These are phyloP conservation scores for Phoma herbarum DNA, from an alignment of 2,329 filamentous ascomycete genomes.

Conservation along the genomic window DNA sequence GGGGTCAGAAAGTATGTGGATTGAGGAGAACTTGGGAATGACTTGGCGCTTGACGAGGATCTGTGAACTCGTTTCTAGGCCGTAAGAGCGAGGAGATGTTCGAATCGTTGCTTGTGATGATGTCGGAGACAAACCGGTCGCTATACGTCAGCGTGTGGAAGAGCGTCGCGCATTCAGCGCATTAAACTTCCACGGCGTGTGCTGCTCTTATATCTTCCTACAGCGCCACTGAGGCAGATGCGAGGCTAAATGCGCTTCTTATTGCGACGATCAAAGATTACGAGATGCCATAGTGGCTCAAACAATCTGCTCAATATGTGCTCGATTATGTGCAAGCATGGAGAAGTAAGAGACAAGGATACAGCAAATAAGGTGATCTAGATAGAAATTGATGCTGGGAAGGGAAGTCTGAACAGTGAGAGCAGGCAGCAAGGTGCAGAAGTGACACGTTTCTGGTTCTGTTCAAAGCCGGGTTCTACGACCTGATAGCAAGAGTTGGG, in stretches of 20 bases:
- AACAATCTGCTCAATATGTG: constrained; percentile 18
- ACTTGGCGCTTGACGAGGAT: not conserved
- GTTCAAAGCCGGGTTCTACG: not conserved
- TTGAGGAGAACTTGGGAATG: not conserved
- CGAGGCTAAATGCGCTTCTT: constrained; percentile 9
- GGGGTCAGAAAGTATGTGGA: not conserved
- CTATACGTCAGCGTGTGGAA: not conserved
- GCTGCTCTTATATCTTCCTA: constrained; percentile 2
- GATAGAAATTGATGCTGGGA: not conserved
- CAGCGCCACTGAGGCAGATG: not conserved
- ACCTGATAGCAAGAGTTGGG: not conserved
- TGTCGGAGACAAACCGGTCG: not conserved
- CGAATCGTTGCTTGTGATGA: not conserved
- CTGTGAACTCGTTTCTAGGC: not conserved
- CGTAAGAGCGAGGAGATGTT: not conserved
- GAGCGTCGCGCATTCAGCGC: too few species aligned
- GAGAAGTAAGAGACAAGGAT: not conserved
- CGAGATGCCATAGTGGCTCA: not conserved
- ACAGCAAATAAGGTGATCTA: not conserved
- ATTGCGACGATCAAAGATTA: not conserved
- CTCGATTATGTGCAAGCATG: constrained; percentile 4
- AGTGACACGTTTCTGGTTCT: not conserved
- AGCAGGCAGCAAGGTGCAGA: not conserved
- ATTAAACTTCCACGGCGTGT: not conserved
- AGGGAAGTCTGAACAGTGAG: not conserved